Conservation (phyloP, 106 monocot genomes). For the Dioscorea dumetorum region DNA sequence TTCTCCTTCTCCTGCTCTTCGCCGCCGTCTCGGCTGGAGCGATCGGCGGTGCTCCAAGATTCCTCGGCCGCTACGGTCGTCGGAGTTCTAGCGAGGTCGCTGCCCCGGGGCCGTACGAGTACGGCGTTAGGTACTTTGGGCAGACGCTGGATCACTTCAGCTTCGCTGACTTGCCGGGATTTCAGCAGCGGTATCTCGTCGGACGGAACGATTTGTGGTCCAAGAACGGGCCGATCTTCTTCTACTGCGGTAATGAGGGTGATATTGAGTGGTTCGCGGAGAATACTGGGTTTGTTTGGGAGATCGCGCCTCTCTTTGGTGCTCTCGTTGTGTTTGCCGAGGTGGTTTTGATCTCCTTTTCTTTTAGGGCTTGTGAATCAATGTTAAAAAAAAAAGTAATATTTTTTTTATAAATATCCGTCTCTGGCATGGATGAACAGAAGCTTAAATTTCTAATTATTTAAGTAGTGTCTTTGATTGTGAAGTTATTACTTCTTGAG, state of each 20-base stretch:
- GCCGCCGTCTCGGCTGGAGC: background rate
- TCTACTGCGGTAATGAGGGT: conserved; percentile 96
- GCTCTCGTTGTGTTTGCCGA: conserved; percentile 91
- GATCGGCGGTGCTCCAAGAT: conserved; percentile 6
- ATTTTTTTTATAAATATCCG: too few relatives aligned
- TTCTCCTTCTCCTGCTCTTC: conserved; percentile 7
- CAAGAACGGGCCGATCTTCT: conserved; percentile 60
- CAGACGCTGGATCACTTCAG: conserved; percentile 86
- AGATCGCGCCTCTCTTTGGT: conserved; percentile 66
- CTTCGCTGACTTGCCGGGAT: conserved; percentile 42
- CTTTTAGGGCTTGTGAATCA: background rate
- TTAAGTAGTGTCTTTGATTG: too few relatives aligned
- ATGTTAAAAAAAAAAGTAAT: background rate
- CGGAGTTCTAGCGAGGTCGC: background rate
- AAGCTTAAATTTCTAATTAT: too few relatives aligned
- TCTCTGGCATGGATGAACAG: too few relatives aligned
- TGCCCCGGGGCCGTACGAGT: conserved; percentile 5
- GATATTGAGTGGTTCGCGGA: conserved; percentile 92
- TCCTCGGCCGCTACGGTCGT: conserved; percentile 15
- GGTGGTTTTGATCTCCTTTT: conserved; percentile 12
- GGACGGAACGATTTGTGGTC: conserved; percentile 23
- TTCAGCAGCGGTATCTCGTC: conserved; percentile 71
- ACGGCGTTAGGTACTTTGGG: conserved; percentile 61
- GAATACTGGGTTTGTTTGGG: conserved; percentile 92
- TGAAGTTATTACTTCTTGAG: too few relatives aligned